phyloP scores from a whole-genome alignment of 2,329 filamentous ascomycete genomes.

The Arthrobotrys conoides region DNA sequence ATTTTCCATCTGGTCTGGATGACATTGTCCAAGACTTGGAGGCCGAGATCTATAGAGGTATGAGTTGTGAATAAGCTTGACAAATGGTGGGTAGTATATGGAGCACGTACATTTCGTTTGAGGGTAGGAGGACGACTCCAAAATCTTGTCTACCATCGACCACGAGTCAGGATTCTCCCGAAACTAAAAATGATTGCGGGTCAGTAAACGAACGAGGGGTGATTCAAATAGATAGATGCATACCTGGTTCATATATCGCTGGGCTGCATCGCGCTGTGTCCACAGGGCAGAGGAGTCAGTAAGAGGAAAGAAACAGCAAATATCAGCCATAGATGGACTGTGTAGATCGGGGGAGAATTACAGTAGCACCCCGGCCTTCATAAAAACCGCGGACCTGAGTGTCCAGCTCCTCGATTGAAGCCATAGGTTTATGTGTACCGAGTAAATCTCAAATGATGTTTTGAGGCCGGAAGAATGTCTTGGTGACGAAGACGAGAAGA shows the following conservation, averaged over 20 bases:
- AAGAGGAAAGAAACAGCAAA: not conserved
- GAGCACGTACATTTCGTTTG: conserved; percentile 88
- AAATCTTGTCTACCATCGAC: conserved; percentile 96
- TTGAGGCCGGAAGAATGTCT: conserved; percentile 9
- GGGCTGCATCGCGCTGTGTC: conserved; percentile 31
- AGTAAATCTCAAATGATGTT: conserved; percentile 21
- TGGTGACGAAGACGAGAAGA: conserved; percentile 7
- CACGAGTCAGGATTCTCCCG: conserved; percentile 99
- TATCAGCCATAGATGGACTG: conserved; percentile 21
- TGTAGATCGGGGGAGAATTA: conserved; percentile 70
- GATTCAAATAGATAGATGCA: not conserved
- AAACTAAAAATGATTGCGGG: conserved; percentile 74
- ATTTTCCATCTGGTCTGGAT: conserved; percentile 99
- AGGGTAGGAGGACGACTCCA: conserved; percentile 90
- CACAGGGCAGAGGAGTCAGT: not conserved
- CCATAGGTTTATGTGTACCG: conserved; percentile 58
- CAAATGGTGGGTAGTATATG: conserved; percentile 23
- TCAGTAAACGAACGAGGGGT: conserved; percentile 20
- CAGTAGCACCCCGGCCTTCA: conserved; percentile 93
- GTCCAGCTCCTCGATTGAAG: conserved; percentile 87
- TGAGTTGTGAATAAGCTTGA: conserved; percentile 25
- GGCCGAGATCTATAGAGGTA: conserved; percentile 79
- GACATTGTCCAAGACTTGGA: conserved; percentile 97
- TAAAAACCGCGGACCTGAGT: conserved; percentile 96
- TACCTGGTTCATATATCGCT: conserved; percentile 60